A percentile compares a stretch with the other conserved stretches of the same genome.
These are phyloP conservation scores for Sporisorium sorghi DNA, from an alignment of 1,284 basidiomycete species.

Conservation along the genomic window DNA sequence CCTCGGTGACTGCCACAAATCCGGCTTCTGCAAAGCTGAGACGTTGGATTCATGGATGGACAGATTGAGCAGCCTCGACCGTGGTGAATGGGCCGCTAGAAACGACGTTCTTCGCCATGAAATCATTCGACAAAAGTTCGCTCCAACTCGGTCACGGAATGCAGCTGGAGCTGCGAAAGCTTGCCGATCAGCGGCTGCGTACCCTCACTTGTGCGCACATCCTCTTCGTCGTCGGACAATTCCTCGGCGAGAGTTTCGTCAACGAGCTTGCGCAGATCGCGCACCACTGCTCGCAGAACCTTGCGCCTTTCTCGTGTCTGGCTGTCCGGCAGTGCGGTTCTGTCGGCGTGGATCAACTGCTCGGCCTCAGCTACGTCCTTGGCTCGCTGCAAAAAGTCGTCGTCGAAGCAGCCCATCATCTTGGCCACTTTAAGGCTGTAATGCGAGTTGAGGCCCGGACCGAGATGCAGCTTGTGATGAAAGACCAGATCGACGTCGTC, in stretches of 20 bases:
- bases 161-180: slow-evolving; percentile 15
- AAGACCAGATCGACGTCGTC: slow-evolving; percentile 33
- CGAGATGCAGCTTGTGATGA: slow-evolving; percentile 39
- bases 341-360: slow-evolving; percentile 6
- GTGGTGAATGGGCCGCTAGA: not conserved
- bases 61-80: not conserved
- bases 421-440: slow-evolving; percentile 52
- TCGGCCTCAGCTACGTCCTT: slow-evolving; percentile 23
- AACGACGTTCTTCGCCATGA: not conserved
- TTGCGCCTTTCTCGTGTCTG: slow-evolving; percentile 19
- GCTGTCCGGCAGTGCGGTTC: not conserved
- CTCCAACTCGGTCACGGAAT: slow-evolving; percentile 14
- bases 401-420: slow-evolving; percentile 43
- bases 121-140: slow-evolving; percentile 10
- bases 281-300: slow-evolving; percentile 18
- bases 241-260: not conserved
- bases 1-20: not conserved
- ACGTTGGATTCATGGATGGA: not conserved
- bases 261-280: slow-evolving; percentile 15
- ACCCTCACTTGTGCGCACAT: not conserved
- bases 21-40: not conserved
- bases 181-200: slow-evolving; percentile 12
- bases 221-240: not conserved
- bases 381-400: slow-evolving; percentile 26
- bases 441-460: slow-evolving; percentile 35